Evolutionary conservation across 768 basidiomycete genomes (phyloP), one percentile per base, ranked within the genome.

Genomic region (Cyathus striatus): DNA sequence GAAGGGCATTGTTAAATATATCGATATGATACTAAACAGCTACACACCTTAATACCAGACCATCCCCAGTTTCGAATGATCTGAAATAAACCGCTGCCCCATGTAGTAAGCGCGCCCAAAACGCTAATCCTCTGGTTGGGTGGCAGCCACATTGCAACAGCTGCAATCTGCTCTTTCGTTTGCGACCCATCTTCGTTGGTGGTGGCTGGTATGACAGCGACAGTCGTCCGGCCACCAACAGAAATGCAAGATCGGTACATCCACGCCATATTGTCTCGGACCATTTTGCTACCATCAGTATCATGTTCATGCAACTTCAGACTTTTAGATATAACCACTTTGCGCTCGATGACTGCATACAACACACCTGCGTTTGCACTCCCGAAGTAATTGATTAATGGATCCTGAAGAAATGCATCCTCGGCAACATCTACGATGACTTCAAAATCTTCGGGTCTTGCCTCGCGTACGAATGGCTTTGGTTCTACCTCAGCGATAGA

Each of bases 361-460:
- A n/a, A n/a, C n/a, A n/a, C n/a, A n/a, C n/a, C n/a, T n/a, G n/a
- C n/a, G n/a, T n/a, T n/a, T n/a, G 59, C 46, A 27, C 45, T 49
- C 1, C 54, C 59, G 38, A 60, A 57, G 47, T 57, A 65, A 27
- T 58, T 56, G 37, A 56, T 53, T 4, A 56, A 54, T 9, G 63
- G 60, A 42, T 63, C 61, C 4, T 50, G 43, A 2, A 53, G 38
- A 45, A 63, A 65, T 4, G 63, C 63, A 23, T 46, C 38, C 7
- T 41, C 25, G 2, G 48, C 51, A 12, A 56, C 30, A 17, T 49
- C 40, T 6, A 51, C 44, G 6, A 62, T 49, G 16, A 49, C 43
- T 3, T 49, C 45, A 25, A 59, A 51, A 26, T 64, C 63, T 18
- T 54, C 50, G 14, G 46, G 44, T 13, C 42, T 54, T 14, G 58